These are phyloP conservation scores for Candida namnaoensis DNA, from an alignment of 805 yeast species.

Conservation along the genomic window DNA sequence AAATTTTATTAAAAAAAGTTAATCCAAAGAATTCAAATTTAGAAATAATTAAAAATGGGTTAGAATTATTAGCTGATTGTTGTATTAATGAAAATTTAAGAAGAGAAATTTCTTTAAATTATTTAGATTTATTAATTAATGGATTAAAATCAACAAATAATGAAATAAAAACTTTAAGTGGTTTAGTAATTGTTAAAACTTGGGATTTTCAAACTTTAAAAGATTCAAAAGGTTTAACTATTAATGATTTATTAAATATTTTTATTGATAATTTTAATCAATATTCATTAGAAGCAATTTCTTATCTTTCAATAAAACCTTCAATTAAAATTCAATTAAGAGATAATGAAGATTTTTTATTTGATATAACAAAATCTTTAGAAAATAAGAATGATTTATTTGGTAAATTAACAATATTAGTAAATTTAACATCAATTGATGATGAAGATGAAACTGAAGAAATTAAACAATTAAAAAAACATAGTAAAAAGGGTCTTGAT, in stretches of 20 bases:
- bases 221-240: slow-evolving; percentile 23
- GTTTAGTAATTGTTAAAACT: slow-evolving; percentile 42
- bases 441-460: slow-evolving; percentile 18
- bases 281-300: slow-evolving; percentile 35
- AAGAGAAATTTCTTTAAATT: slow-evolving; percentile 32
- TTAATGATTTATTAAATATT: slow-evolving; percentile 24
- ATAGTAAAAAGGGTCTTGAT: slow-evolving; percentile 20
- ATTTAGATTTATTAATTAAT: slow-evolving; percentile 28
- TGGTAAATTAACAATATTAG: slow-evolving; percentile 24
- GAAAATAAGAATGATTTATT: slow-evolving; percentile 12
- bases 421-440: slow-evolving; percentile 21
- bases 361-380: slow-evolving; percentile 18
- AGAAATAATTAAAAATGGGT: slow-evolving; percentile 15
- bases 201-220: slow-evolving; percentile 33
- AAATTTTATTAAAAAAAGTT: slow-evolving; percentile 13
- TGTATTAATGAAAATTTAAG: slow-evolving; percentile 46
- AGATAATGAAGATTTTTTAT: slow-evolving; percentile 24
- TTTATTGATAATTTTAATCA: slow-evolving; percentile 12
- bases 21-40: slow-evolving; percentile 1
- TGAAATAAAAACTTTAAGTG: slow-evolving; percentile 24
- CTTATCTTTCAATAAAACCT: slow-evolving; percentile 37
- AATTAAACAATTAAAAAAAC: slow-evolving; percentile 19
- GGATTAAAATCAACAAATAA: slow-evolving; percentile 18
- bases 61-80: slow-evolving; percentile 32
- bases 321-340: slow-evolving; percentile 28